Evolutionary conservation across 495 filamentous ascomycete genomes (phyloP).

Genomic region (Podospora appendiculata): DNA sequence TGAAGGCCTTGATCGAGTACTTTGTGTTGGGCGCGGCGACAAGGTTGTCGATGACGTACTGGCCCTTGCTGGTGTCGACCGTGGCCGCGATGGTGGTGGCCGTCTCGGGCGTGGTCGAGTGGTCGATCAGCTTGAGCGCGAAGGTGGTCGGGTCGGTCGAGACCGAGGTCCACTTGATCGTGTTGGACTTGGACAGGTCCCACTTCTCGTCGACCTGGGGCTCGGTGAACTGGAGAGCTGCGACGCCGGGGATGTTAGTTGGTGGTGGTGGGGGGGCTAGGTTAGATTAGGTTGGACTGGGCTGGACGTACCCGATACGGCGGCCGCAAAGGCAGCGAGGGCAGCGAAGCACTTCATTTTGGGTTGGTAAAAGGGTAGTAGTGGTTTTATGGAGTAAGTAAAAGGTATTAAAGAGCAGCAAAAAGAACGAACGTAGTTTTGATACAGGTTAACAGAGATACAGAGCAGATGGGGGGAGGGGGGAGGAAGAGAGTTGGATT

Average conservation of each 20-base stretch:
- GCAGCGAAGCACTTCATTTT: conserved; percentile 9
- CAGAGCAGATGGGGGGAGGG: not conserved
- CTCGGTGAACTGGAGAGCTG: conserved; percentile 4
- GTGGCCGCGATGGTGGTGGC: conserved; percentile 4
- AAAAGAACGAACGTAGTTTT: too few relatives aligned
- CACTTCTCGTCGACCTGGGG: conserved; percentile 1
- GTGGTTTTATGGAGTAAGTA: not conserved
- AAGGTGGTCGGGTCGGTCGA: conserved; percentile 9
- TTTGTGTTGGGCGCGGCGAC: conserved; percentile 6
- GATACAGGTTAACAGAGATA: not conserved
- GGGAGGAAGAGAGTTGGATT: not conserved
- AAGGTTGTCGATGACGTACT: conserved; percentile 13
- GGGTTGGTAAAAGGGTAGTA: not conserved
- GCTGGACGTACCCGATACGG: conserved; percentile 2
- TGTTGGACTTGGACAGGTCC: conserved; percentile 12
- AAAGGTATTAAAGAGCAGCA: not conserved
- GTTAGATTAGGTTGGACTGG: too few relatives aligned
- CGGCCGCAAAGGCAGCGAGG: conserved; percentile 8
- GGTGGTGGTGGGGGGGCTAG: not conserved
- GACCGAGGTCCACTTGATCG: conserved; percentile 11
- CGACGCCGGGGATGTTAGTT: not conserved
- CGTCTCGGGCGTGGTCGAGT: conserved; percentile 2
- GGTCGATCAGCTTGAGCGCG: conserved; percentile 14
- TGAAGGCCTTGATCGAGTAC: conserved; percentile 16
- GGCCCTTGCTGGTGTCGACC: conserved; percentile 7